These are phyloP conservation scores for Paxillus involutus DNA, from an alignment of 768 basidiomycete genomes.

Conservation along the genomic window DNA sequence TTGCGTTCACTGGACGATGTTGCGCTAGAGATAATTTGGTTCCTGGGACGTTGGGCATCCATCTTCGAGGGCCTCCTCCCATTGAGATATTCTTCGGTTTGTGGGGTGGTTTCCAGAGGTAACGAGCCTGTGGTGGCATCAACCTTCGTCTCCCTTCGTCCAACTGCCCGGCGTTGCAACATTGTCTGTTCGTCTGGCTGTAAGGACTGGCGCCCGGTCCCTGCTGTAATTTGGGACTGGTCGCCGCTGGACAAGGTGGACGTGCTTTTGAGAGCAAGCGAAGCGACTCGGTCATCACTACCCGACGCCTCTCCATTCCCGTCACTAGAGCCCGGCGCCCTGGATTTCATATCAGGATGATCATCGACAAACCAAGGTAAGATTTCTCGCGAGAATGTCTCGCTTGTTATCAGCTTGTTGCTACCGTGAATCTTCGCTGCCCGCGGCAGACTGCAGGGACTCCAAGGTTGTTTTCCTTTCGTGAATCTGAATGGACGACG, in stretches of 20 bases:
- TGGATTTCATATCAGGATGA: neutral
- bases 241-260: neutral
- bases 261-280: neutral
- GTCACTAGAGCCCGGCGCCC: neutral
- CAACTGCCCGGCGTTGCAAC: neutral
- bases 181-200: neutral
- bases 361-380: too few species aligned
- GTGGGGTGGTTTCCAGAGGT: too few species aligned
- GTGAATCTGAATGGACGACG: neutral
- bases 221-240: too few species aligned
- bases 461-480: neutral
- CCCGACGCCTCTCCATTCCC: neutral
- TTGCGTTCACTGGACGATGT: neutral
- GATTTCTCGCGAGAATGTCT: slow-evolving; percentile 3
- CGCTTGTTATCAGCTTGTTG: neutral
- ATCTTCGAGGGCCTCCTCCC: neutral
- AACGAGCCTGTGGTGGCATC: neutral
- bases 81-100: too few species aligned
- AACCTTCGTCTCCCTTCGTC: neutral
- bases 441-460: neutral
- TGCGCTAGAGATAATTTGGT: neutral
- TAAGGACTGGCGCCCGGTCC: too few species aligned
- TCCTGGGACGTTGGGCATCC: neutral
- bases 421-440: neutral
- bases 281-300: neutral